Percentiles rank a stretch among this genome's conserved stretches.
Conservation (phyloP, 805 yeast species). For the Millerago galiae region DNA sequence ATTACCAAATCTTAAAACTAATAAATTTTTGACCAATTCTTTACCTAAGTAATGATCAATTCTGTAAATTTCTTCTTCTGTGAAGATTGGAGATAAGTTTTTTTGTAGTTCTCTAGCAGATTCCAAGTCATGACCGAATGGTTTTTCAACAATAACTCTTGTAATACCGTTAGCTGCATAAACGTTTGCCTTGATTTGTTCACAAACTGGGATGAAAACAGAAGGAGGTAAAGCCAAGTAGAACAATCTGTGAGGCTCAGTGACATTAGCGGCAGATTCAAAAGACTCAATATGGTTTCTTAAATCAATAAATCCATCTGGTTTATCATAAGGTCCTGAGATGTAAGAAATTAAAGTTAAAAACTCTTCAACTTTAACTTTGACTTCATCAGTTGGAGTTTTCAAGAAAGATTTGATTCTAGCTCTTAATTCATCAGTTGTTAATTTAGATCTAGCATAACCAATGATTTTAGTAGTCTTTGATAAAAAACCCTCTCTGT, state of each 20-base stretch:
- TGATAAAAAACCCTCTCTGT: constrained; percentile 72
- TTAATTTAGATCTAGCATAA: constrained; percentile 80
- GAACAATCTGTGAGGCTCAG: constrained; percentile 70
- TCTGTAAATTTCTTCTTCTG: constrained; percentile 88
- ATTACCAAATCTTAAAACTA: constrained; percentile 88
- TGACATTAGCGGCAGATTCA: constrained; percentile 43
- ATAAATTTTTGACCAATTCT: constrained; percentile 93
- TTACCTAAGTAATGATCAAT: constrained; percentile 97
- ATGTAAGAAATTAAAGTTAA: constrained; percentile 60
- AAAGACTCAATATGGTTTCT: constrained; percentile 48
- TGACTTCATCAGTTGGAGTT: constrained; percentile 37
- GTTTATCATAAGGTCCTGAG: constrained; percentile 72
- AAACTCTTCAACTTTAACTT: constrained; percentile 52
- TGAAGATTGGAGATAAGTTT: constrained; percentile 76
- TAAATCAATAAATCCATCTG: constrained; percentile 64
- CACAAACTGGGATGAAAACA: constrained; percentile 75
- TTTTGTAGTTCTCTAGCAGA: constrained; percentile 72
- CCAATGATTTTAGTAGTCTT: constrained; percentile 71
- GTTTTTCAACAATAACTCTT: constrained; percentile 90
- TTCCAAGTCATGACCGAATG: constrained; percentile 89
- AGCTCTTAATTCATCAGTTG: constrained; percentile 57
- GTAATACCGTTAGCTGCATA: constrained; percentile 66
- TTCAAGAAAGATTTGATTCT: constrained; percentile 62
- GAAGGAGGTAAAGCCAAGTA: constrained; percentile 95
- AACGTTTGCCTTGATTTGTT: constrained; percentile 58